phyloP scores from a whole-genome alignment of 805 yeast genomes.

The Pichia sporocuriosa region DNA sequence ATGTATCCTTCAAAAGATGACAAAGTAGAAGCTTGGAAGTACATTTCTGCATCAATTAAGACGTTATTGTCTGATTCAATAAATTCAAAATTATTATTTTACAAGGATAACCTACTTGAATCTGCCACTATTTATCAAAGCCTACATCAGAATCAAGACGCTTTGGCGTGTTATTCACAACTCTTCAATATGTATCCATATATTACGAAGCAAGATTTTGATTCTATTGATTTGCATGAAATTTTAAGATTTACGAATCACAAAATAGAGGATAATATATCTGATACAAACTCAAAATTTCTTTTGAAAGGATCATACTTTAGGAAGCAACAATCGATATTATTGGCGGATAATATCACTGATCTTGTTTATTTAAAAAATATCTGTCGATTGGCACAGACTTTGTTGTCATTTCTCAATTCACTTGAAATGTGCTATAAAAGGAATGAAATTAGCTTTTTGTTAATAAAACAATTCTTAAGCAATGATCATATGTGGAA shows the following conservation, averaged over 20 bases:
- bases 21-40: conserved; percentile 45
- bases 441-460: conserved; percentile 36
- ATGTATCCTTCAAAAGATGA: conserved; percentile 31
- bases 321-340: conserved; percentile 16
- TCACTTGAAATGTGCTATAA: conserved; percentile 21
- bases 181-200: conserved; percentile 27
- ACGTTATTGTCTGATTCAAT: conserved; percentile 48
- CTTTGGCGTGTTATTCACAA: conserved; percentile 45
- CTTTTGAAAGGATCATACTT: conserved; percentile 20
- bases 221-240: conserved; percentile 11
- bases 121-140: conserved; percentile 35
- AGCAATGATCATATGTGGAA: conserved; percentile 14
- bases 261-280: conserved; percentile 7
- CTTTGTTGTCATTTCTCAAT: conserved; percentile 22
- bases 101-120: conserved; percentile 22
- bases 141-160: conserved; percentile 54
- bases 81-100: conserved; percentile 37
- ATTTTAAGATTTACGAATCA: conserved; percentile 8
- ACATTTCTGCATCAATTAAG: conserved; percentile 39
- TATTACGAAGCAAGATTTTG: conserved; percentile 15
- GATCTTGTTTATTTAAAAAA: conserved; percentile 26
- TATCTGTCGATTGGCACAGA: conserved; percentile 24
- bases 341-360: conserved; percentile 17
- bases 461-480: conserved; percentile 37
- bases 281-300: conserved; percentile 10